Evolutionary conservation across 1,139 yeast genomes (phyloP).

Genomic region (Suhomyces maxii): DNA sequence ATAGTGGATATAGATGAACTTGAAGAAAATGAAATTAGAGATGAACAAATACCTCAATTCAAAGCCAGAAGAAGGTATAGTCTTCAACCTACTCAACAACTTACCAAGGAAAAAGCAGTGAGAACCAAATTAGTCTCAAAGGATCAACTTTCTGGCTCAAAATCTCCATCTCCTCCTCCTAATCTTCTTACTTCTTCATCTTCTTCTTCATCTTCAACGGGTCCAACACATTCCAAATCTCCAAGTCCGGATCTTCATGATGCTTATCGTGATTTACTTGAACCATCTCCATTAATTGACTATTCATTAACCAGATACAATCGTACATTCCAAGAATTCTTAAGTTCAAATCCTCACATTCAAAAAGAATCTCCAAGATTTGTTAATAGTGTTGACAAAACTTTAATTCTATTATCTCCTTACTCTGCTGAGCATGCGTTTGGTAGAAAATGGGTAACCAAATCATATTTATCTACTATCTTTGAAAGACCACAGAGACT

Average conservation of each 20-base stretch:
- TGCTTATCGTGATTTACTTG: constrained; percentile 8
- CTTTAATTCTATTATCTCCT: constrained; percentile 59
- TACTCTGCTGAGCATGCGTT: constrained; percentile 67
- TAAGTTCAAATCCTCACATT: constrained; percentile 56
- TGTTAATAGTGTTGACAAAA: constrained; percentile 45
- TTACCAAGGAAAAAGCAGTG: constrained; percentile 7
- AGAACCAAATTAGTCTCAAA: constrained; percentile 1
- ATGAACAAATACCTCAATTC: constrained; percentile 42
- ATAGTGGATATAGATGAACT: constrained; percentile 33
- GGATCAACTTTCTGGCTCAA: constrained; percentile 1
- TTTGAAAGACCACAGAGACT: constrained; percentile 85
- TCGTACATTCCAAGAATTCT: constrained; percentile 47
- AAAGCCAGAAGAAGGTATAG: constrained; percentile 32
- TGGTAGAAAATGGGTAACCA: constrained; percentile 75
- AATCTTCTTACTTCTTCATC: background rate
- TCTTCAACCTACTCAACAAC: constrained; percentile 24
- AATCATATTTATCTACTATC: constrained; percentile 64
- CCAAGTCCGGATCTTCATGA: constrained; percentile 11
- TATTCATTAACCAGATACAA: constrained; percentile 39
- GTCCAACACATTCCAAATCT: constrained; percentile 1
- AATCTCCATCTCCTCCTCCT: constrained; percentile 3
- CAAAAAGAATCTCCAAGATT: constrained; percentile 51
- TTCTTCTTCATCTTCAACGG: no score
- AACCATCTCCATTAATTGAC: constrained; percentile 38
- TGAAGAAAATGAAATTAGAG: constrained; percentile 34